phyloP scores from a whole-genome alignment of 345 rosid species.

The Citrus trifoliata region DNA sequence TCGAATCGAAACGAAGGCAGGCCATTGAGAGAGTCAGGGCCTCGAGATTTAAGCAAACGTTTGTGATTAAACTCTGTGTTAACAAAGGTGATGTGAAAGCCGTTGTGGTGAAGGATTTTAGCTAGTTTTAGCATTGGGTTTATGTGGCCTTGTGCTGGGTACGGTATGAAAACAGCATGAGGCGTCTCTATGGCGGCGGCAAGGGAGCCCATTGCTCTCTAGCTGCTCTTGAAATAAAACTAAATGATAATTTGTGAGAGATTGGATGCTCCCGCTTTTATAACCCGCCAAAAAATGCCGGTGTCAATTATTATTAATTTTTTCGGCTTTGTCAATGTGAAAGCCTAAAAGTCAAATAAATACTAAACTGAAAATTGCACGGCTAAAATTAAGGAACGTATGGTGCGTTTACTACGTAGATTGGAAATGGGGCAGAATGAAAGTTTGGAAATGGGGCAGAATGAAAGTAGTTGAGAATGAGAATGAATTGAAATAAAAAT shows the following conservation, averaged over 20 bases:
- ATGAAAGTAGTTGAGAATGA: no score
- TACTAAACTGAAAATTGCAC: no score
- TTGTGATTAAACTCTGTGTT: constrained; percentile 45
- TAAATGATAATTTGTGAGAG: not conserved
- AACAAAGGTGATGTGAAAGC: constrained; percentile 53
- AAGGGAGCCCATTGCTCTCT: constrained; percentile 14
- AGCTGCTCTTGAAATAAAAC: not conserved
- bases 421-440: no score
- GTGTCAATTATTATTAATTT: no score
- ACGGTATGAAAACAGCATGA: constrained; percentile 54
- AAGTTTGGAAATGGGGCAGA: no score
- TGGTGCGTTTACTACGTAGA: no score
- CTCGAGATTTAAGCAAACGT: constrained; percentile 39
- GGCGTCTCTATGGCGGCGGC: constrained; percentile 4
- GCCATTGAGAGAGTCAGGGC: constrained; percentile 26
- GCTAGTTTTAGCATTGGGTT: constrained; percentile 49
- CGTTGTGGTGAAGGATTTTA: constrained; percentile 41
- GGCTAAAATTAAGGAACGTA: no score
- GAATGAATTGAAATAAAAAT: no score
- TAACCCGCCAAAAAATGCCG: not conserved
- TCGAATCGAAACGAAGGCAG: constrained; percentile 39
- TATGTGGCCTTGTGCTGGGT: constrained; percentile 56
- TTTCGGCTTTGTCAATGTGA: no score
- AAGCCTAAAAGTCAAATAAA: no score
- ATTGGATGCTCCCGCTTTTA: not conserved